These are phyloP conservation scores for Skeletonema menzelii DNA, from an alignment of 108 stramenopile species.

Conservation along the genomic window DNA sequence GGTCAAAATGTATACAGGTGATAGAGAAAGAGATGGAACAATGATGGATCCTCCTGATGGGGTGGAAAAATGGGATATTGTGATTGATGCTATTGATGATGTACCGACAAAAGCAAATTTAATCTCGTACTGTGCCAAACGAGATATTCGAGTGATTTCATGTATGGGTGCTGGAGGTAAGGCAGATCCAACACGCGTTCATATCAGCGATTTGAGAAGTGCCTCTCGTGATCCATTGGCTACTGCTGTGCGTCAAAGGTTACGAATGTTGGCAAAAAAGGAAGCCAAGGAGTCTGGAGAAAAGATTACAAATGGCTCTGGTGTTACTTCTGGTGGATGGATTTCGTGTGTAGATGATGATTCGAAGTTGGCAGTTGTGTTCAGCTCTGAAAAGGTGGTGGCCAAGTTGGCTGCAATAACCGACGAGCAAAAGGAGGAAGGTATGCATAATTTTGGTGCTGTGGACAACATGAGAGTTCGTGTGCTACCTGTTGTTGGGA, in stretches of 20 bases:
- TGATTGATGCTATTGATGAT: slow-evolving; percentile 99
- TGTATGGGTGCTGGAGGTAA: slow-evolving; percentile 99
- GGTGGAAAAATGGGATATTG: slow-evolving; percentile 71
- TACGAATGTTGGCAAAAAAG: slow-evolving; percentile 55
- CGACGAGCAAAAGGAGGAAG: slow-evolving; percentile 85
- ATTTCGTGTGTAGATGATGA: slow-evolving; percentile 43
- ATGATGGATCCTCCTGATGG: slow-evolving; percentile 51
- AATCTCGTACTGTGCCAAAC: slow-evolving; percentile 71
- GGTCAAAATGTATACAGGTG: slow-evolving; percentile 77
- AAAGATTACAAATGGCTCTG: slow-evolving; percentile 31
- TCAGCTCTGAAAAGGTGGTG: slow-evolving; percentile 91
- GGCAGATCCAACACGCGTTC: slow-evolving; percentile 92
- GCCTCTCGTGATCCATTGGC: slow-evolving; percentile 91
- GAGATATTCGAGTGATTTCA: slow-evolving; percentile 78
- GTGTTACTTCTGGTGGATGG: slow-evolving; percentile 31
- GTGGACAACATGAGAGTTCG: slow-evolving; percentile 96
- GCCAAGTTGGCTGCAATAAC: slow-evolving; percentile 87
- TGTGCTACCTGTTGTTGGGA: slow-evolving; percentile 95
- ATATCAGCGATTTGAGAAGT: slow-evolving; percentile 85
- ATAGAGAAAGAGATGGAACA: slow-evolving; percentile 50
- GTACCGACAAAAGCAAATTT: slow-evolving; percentile 95
- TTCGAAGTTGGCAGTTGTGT: slow-evolving; percentile 75
- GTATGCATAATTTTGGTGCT: slow-evolving; percentile 87
- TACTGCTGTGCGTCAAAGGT: slow-evolving; percentile 76
- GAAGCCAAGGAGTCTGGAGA: slow-evolving; percentile 17